Evolutionary conservation across 2,329 filamentous ascomycete genomes (phyloP).

Genomic region (Calonectria pseudoreteaudii): DNA sequence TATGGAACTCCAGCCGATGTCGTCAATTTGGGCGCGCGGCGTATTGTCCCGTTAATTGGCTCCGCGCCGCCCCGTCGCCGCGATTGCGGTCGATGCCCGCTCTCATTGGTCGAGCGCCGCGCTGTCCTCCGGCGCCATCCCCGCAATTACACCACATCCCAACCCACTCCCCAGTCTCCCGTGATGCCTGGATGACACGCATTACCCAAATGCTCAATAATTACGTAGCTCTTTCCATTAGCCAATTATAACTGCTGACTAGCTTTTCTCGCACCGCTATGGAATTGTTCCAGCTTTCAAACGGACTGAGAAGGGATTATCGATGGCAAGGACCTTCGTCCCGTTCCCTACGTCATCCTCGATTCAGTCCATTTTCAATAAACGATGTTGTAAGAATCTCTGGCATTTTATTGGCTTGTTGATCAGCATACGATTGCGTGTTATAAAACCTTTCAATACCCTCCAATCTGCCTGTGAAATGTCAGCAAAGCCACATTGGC

Average conservation of each 20-base stretch:
- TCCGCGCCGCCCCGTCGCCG: neutral
- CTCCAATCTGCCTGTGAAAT: neutral
- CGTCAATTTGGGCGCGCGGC: neutral
- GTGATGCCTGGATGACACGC: neutral
- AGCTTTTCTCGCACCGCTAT: neutral
- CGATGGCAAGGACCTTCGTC: neutral
- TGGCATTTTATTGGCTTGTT: neutral
- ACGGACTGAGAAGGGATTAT: neutral
- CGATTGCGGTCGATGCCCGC: neutral
- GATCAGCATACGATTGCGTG: neutral
- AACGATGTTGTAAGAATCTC: neutral
- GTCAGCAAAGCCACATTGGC: neutral
- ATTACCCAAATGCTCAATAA: neutral
- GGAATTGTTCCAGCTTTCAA: neutral
- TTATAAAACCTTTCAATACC: neutral
- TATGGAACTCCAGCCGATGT: neutral
- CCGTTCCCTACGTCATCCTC: neutral
- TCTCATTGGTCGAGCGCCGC: neutral
- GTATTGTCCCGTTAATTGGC: neutral
- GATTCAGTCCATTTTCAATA: neutral
- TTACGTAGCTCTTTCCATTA: neutral
- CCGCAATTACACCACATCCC: neutral
- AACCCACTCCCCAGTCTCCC: neutral
- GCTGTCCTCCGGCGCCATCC: neutral
- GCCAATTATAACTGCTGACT: neutral